A percentile compares a stretch with the other conserved stretches of the same genome.
These are phyloP conservation scores for Achaetomium macrosporum DNA, from an alignment of 2,329 filamentous ascomycete species.

Conservation along the genomic window DNA sequence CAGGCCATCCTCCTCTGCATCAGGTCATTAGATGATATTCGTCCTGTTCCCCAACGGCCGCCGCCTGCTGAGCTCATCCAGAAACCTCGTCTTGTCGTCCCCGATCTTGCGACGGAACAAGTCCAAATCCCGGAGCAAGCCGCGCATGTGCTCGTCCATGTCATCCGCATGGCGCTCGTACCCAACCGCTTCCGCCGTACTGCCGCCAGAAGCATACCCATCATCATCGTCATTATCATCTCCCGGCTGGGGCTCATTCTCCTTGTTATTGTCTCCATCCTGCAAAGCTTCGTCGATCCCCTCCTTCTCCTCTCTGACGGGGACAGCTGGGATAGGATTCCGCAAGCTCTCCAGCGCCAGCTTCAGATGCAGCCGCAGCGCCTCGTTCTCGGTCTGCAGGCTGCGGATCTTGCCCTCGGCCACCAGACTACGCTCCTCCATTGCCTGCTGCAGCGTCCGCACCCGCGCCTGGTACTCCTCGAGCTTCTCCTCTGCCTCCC, in stretches of 20 bases:
- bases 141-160: constrained; percentile 79
- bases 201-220: constrained; percentile 44
- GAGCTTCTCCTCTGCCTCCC: constrained; percentile 72
- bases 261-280: constrained; percentile 26
- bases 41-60: constrained; percentile 42
- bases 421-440: constrained; percentile 89
- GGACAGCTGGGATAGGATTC: constrained; percentile 69
- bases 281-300: constrained; percentile 8
- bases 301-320: constrained; percentile 23
- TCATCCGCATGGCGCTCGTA: constrained; percentile 53
- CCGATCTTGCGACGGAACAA: constrained; percentile 81
- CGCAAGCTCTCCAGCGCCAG: constrained; percentile 80
- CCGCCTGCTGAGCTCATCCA: constrained; percentile 57
- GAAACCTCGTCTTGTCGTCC: constrained; percentile 69
- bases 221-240: constrained; percentile 48
- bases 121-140: constrained; percentile 71
- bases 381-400: constrained; percentile 84
- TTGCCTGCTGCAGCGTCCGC: constrained; percentile 81
- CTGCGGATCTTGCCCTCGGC: constrained; percentile 91
- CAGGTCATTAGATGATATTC: constrained; percentile 31
- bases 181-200: background rate
- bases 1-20: constrained; percentile 2
- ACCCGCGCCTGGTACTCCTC: constrained; percentile 95
- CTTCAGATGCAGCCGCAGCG: constrained; percentile 78
- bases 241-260: constrained; percentile 27